These are phyloP conservation scores for Pugionium cornutum DNA, from an alignment of 345 rosid species.

Conservation along the genomic window DNA sequence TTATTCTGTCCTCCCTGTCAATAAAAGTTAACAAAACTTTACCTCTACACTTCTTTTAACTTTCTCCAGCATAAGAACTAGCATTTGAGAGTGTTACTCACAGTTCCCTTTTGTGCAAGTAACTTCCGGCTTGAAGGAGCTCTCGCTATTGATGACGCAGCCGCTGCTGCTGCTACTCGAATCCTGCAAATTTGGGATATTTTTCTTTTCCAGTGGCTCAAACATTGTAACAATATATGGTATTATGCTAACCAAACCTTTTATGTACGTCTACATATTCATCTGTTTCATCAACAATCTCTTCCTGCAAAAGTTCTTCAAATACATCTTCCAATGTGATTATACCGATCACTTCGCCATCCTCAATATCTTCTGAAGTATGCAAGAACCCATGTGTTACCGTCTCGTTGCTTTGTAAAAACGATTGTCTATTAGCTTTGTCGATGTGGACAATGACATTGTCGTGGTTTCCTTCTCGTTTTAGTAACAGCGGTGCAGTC, in stretches of 20 bases:
- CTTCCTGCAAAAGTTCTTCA: slow-evolving; percentile 96
- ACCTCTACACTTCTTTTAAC: too few species aligned
- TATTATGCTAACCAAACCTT: slow-evolving; percentile 46
- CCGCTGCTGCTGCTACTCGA: slow-evolving; percentile 94
- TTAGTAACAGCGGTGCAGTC: slow-evolving; percentile 65
- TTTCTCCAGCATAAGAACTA: not conserved
- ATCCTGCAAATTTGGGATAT: slow-evolving; percentile 52
- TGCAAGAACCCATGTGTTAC: slow-evolving; percentile 44
- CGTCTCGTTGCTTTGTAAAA: slow-evolving; percentile 42
- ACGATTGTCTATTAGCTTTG: slow-evolving; percentile 42
- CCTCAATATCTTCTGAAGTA: slow-evolving; percentile 74
- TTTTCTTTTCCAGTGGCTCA: not conserved
- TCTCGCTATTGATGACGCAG: slow-evolving; percentile 92
- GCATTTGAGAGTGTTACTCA: slow-evolving; percentile 5
- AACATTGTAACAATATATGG: not conserved
- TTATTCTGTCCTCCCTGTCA: slow-evolving; percentile 39
- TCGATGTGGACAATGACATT: slow-evolving; percentile 68
- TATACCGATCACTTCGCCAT: slow-evolving; percentile 49
- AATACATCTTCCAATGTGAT: slow-evolving; percentile 97
- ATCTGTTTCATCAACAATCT: slow-evolving; percentile 52
- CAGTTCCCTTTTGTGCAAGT: slow-evolving; percentile 47
- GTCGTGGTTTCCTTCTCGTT: slow-evolving; percentile 58
- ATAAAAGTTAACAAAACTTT: not conserved
- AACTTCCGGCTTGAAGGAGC: slow-evolving; percentile 85
- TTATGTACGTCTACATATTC: slow-evolving; percentile 87